These are phyloP conservation scores for Cladosporium sp. DNA, from an alignment of 2,329 filamentous ascomycete genomes.

Conservation along the genomic window DNA sequence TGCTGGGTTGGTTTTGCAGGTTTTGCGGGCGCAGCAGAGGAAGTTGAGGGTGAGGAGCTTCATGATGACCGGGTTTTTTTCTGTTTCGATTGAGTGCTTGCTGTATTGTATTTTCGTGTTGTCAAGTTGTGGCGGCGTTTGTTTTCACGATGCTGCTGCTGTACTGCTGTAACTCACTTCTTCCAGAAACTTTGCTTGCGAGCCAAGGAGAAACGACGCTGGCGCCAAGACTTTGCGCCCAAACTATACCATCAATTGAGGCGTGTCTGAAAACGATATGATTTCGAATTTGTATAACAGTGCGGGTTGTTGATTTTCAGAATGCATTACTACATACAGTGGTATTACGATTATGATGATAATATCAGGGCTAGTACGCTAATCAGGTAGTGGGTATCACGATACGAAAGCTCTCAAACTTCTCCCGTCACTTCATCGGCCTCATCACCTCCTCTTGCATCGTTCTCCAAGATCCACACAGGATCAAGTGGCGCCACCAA, in stretches of 20 bases:
- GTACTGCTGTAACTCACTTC: background rate
- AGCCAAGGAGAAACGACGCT: background rate
- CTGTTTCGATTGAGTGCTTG: background rate
- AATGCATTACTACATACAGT: background rate
- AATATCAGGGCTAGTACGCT: background rate
- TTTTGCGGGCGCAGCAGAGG: conserved; percentile 90
- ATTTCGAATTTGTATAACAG: too few relatives aligned
- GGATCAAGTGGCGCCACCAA: conserved; percentile 53
- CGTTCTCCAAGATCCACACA: conserved; percentile 26
- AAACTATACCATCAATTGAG: background rate
- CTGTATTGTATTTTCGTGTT: background rate
- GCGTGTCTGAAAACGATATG: too few relatives aligned
- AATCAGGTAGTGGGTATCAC: conserved; percentile 7
- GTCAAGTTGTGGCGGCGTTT: background rate
- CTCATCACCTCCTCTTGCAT: conserved; percentile 9
- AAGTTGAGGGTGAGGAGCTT: conserved; percentile 96
- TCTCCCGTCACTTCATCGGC: background rate
- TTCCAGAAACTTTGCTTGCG: conserved; percentile 6
- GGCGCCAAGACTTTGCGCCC: background rate
- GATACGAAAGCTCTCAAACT: background rate
- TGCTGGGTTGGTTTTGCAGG: conserved; percentile 75
- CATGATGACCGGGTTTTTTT: conserved; percentile 51
- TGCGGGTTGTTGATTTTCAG: too few relatives aligned
- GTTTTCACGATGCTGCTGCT: background rate
- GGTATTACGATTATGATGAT: background rate